These are phyloP conservation scores for Mortierella sp. DNA, from an alignment of 371 early-diverging fungal species.

Conservation along the genomic window DNA sequence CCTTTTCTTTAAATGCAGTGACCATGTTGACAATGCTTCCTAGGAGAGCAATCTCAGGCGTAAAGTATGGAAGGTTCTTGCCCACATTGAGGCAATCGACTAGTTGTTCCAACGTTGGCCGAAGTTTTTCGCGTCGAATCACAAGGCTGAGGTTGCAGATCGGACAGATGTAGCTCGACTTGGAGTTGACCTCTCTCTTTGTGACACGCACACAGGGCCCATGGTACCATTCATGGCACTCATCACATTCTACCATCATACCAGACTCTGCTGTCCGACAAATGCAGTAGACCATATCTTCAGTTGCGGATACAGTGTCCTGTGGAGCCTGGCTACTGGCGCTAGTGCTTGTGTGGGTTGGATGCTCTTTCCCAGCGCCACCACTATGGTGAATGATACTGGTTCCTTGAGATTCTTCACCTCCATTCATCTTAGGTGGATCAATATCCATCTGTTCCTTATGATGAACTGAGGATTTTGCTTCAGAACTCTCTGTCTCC, in stretches of 20 bases:
- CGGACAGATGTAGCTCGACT: conserved; percentile 73
- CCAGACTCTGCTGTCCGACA: conserved; percentile 70
- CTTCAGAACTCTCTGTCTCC: too few relatives aligned
- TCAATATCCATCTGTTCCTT: too few relatives aligned
- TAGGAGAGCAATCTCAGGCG: conserved; percentile 65
- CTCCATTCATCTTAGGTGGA: too few relatives aligned
- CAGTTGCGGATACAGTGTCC: background rate
- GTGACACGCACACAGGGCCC: conserved; percentile 71
- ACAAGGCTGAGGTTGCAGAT: conserved; percentile 66
- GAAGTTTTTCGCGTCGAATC: conserved; percentile 54
- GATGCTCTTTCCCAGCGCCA: too few relatives aligned
- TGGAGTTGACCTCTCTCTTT: conserved; percentile 65
- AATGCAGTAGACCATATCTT: conserved; percentile 63
- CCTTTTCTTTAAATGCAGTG: conserved; percentile 45
- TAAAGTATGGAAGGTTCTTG: conserved; percentile 61
- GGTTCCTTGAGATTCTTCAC: too few relatives aligned
- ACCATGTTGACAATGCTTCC: conserved; percentile 58
- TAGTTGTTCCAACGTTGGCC: conserved; percentile 63
- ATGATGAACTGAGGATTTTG: too few relatives aligned
- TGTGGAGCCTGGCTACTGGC: background rate
- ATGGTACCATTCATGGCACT: conserved; percentile 88
- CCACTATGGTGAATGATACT: too few relatives aligned
- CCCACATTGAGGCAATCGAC: conserved; percentile 55
- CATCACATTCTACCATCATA: conserved; percentile 83
- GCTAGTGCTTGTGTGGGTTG: background rate